Evolutionary conservation across 1,284 basidiomycete species (phyloP), one percentile per base, ranked within the genome.

Genomic region (Moesziomyces parantarcticus): DNA sequence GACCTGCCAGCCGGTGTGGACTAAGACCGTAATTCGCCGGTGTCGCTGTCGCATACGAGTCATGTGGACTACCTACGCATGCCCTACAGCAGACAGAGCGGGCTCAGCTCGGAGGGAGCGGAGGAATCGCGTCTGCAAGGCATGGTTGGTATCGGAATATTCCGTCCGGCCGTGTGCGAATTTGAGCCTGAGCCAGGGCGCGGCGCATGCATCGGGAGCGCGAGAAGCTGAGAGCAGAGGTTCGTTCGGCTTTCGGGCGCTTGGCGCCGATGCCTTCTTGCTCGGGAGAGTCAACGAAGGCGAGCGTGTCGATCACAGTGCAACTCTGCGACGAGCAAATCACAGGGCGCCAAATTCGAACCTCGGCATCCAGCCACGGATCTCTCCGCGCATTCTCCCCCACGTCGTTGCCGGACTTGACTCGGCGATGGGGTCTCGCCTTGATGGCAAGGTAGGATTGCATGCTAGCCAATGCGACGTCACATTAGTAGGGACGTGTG

Each of bases 221-320:
- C n/a, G n/a, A n/a, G n/a, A n/a, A n/a, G n/a, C n/a, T n/a, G n/a
- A n/a, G n/a, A n/a, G n/a, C n/a, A n/a, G n/a, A n/a, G n/a, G n/a
- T n/a, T n/a, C n/a, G 8, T 29, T 29, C 29, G 29, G 21, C 22
- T 13, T 60, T 60, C 52, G 42, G 59, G 50, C 34, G 26, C 50
- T 23, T 52, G 40, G 32, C 32, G 25, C 23, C 26, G 26, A 11
- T 52, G 39, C 10, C 16, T 3, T 3, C 10, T 5, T 2, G 21
- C 23, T 14, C 21, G 21, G 5, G 18, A 48, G 26, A 40, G 22
- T 14, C 10, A 6, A 44, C 20, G 20, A 14, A 7, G 7, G n/a
- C 21, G 21, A 34, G 52, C 22, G 36, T 23, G 36, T 46, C 52
- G 34, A 36, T 36, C 34, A 36, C 34, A 13, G 34, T 13, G 14